A percentile compares a stretch with the other conserved stretches of the same genome.
Evolutionary conservation across 225 moss, liverwort and hornwort species (phyloP).

Genomic region (Thuidium tamariscinum): DNA sequence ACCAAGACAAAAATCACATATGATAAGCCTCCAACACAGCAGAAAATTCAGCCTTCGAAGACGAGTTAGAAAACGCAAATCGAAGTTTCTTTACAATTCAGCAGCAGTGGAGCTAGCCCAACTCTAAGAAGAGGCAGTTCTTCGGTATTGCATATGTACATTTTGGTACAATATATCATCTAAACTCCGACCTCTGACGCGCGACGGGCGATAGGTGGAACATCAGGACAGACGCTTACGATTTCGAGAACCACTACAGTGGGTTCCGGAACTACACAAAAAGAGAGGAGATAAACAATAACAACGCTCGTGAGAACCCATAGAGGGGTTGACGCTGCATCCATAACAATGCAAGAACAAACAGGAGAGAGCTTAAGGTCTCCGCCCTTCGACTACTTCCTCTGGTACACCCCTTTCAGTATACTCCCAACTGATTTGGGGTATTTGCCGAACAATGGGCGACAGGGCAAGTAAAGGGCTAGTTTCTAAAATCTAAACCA

Average conservation of each 20-base stretch:
- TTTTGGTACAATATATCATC: not conserved
- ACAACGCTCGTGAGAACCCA: not conserved
- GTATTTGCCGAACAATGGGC: not conserved
- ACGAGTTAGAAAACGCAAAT: not conserved
- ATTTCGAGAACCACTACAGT: not conserved
- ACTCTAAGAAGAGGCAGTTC: not conserved
- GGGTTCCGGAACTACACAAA: not conserved
- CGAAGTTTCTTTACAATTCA: not conserved
- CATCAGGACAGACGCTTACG: not conserved
- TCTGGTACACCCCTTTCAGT: not conserved
- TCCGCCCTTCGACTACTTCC: not conserved
- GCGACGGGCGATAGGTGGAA: not conserved
- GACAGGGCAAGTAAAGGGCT: not conserved
- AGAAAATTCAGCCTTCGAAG: not conserved
- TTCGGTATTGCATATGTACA: slow-evolving; percentile 7
- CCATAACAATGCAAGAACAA: not conserved
- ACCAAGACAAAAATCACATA: not conserved
- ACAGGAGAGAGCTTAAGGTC: not conserved
- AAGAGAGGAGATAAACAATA: not conserved
- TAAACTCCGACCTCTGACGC: not conserved
- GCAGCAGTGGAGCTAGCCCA: not conserved
- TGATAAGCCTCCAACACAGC: not conserved
- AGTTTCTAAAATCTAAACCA: not conserved
- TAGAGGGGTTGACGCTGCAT: not conserved
- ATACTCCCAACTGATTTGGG: slow-evolving; percentile 13